Base-by-base conservation (phyloP, 2,329 filamentous ascomycete genomes). In the Neofusicoccum kwambonambiense region DNA sequence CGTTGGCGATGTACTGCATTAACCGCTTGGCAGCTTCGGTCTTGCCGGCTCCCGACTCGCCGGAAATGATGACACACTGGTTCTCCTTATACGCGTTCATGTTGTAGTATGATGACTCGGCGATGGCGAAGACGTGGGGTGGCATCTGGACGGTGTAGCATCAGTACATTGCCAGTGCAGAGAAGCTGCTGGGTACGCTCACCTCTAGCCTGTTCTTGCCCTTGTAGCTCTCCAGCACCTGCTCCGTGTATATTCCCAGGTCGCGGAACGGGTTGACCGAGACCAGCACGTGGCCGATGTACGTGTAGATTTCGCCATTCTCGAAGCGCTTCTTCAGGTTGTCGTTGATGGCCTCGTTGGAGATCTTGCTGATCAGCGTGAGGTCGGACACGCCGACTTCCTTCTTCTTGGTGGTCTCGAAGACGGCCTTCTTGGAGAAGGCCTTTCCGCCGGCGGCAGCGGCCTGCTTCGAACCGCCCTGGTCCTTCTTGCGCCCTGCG, bases 61-160 rank as follows among this genome's bases (percentile, higher is more conserved):
- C 95, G 4, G 95, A 98, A 72, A 99, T 99, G 79, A 99, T 99
- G 70, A 99, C 94, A 81, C 95, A 98, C 79, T 99, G 95, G 81
- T 98, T 98, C 72, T 98, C 95, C 74, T 92, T 92, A 84, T 99
- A 99, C 52, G 93, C 94, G 79, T 98, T 98, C 95, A 99, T 98
- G 83, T 99, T 98, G 83, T 98, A 98, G 83, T 99, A 99, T 64
- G 93, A 80, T 7, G 94, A 90, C 80, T 99, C 95, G 75, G 95
- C 95, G 74, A 99, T 95, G 67, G 93, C 94, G 77, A 97, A 99
- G 71, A 99, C 95, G 79, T 99, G 95, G 8, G 95, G 95, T 34
- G 93, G 91, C 82, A 92, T 88, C 82, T 77, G 62, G 27, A 49
- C 37, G 41, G 35, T 35, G 34, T 52, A 41, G 63, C n/a, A 60